Percentiles rank a stretch among this genome's conserved stretches.
phyloP scores from a whole-genome alignment of 1,139 yeast species.

The Sugiyamaella pinicola region DNA sequence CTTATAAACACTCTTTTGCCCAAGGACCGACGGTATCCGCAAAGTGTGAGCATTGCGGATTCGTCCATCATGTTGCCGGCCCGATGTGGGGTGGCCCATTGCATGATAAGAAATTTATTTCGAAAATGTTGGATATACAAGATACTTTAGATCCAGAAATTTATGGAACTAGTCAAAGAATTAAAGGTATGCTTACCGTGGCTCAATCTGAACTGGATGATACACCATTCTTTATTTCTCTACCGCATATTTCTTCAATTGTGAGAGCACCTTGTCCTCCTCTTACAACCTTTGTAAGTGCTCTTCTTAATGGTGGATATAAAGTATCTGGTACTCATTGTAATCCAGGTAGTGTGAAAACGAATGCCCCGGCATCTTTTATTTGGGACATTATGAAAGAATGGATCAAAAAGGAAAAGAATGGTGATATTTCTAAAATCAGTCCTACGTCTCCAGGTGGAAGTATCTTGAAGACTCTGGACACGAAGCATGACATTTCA shows the following conservation, averaged over 20 bases:
- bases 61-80: slow-evolving; percentile 77
- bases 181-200: slow-evolving; percentile 87
- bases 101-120: slow-evolving; percentile 68
- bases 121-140: slow-evolving; percentile 60
- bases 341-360: slow-evolving; percentile 79
- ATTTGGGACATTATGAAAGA: slow-evolving; percentile 72
- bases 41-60: slow-evolving; percentile 70
- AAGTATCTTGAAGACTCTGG: slow-evolving; percentile 53
- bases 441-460: slow-evolving; percentile 64
- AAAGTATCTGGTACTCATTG: slow-evolving; percentile 87
- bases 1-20: slow-evolving; percentile 56
- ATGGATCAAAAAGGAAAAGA: slow-evolving; percentile 55
- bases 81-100: slow-evolving; percentile 93
- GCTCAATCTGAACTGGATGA: slow-evolving; percentile 68
- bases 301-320: slow-evolving; percentile 84
- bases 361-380: slow-evolving; percentile 82
- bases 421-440: slow-evolving; percentile 46
- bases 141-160: slow-evolving; percentile 50
- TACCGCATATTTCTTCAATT: slow-evolving; percentile 72
- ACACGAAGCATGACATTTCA: slow-evolving; percentile 40
- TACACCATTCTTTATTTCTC: slow-evolving; percentile 78
- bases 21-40: slow-evolving; percentile 59
- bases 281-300: slow-evolving; percentile 68
- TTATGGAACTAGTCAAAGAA: slow-evolving; percentile 80
- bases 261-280: slow-evolving; percentile 86